phyloP scores from a whole-genome alignment of 2,329 filamentous ascomycete genomes.

The Talaromyces funiculosus region DNA sequence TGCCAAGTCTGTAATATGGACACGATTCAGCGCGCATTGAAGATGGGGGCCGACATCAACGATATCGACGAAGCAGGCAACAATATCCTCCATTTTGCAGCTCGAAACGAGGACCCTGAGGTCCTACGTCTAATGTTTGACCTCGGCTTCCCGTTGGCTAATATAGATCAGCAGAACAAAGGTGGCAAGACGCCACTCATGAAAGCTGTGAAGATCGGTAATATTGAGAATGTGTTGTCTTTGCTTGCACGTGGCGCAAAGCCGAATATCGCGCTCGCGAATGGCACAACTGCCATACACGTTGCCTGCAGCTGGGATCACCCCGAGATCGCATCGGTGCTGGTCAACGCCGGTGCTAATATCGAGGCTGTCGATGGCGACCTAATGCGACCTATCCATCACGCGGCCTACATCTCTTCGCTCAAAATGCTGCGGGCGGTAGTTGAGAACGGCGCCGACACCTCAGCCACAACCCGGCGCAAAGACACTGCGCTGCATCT shows the following conservation, averaged over 20 bases:
- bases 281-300: background rate
- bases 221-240: background rate
- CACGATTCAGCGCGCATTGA: background rate
- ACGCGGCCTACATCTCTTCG: background rate
- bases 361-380: background rate
- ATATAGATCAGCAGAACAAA: background rate
- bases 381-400: background rate
- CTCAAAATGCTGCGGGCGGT: background rate
- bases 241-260: slow-evolving; percentile 2
- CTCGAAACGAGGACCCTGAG: background rate
- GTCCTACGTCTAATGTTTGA: background rate
- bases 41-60: background rate
- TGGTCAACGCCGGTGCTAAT: slow-evolving; percentile 2
- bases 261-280: background rate
- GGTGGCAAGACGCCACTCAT: slow-evolving; percentile 2
- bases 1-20: background rate
- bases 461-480: background rate
- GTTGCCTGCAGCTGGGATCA: background rate
- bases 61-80: background rate
- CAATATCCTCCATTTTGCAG: slow-evolving; percentile 3
- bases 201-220: background rate
- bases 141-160: background rate
- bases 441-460: background rate
- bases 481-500: background rate
- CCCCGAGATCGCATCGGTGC: background rate